These are phyloP conservation scores for Cystofilobasidium ferigula DNA, from an alignment of 768 basidiomycete genomes.

Conservation along the genomic window DNA sequence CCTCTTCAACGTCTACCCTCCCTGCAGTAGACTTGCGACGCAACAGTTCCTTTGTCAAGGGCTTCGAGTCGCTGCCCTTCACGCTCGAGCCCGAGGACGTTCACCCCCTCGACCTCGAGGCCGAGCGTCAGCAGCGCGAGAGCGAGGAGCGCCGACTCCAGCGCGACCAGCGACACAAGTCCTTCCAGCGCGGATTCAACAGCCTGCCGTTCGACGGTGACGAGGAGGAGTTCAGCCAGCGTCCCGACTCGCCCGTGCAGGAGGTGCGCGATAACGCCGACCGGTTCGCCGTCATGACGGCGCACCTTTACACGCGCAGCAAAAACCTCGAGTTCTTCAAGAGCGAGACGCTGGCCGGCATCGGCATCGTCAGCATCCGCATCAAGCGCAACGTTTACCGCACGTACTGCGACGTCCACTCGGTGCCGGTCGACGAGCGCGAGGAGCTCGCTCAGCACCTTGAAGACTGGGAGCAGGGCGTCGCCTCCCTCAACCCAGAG, in stretches of 20 bases:
- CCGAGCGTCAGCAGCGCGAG: not conserved
- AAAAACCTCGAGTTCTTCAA: constrained; percentile 34
- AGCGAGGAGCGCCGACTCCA: not conserved
- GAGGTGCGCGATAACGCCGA: constrained; percentile 2
- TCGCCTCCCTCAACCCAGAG: constrained; percentile 64
- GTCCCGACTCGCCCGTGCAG: not conserved
- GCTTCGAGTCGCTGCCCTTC: not conserved
- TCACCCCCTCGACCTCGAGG: not conserved
- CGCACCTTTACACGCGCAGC: constrained; percentile 33
- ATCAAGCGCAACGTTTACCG: constrained; percentile 24
- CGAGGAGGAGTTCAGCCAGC: not conserved
- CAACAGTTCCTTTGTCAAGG: not conserved
- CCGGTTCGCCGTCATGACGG: constrained; percentile 31
- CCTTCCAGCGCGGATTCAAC: not conserved
- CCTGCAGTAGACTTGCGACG: not conserved
- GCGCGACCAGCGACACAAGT: not conserved
- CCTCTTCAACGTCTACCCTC: not conserved
- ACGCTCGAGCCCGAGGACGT: not conserved
- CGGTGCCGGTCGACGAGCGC: constrained; percentile 3
- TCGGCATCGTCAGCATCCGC: constrained; percentile 34
- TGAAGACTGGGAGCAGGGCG: constrained; percentile 51
- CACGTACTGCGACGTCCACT: not conserved
- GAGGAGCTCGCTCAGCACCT: constrained; percentile 29
- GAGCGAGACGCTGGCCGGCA: constrained; percentile 28
- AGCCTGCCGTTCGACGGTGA: not conserved